Base-by-base conservation (phyloP, 2,329 filamentous ascomycete species). In the Raffaelea ambrosiae region DNA sequence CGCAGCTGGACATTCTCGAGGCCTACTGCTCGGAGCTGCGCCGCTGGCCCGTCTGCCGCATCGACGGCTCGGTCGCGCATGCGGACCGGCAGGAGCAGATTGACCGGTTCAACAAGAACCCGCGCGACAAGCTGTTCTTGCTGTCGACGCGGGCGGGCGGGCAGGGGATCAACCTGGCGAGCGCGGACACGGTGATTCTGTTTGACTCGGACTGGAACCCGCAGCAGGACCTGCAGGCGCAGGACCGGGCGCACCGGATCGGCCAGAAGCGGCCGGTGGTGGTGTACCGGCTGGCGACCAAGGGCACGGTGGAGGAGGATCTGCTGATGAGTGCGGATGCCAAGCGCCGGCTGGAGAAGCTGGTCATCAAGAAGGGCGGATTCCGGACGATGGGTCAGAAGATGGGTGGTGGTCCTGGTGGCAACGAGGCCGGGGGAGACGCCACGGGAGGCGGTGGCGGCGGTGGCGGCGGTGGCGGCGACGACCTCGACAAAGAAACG, bases 121-220 rank as follows among this genome's bases (percentile, higher is more conserved):
- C 76, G 0, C 67, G 77, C 1, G 76, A 76, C 62, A 86, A 83
- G 50, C 70, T 98, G 22, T 98, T 98, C 61, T 69, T 97, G 3
- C 74, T 98, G 0, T 91, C 86, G 3, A 98, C 93, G 0, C 78
- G 93, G 14, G 93, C 93, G 0, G 93, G 93, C 20, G 93, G 93
- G 0, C 89, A 95, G 59, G 91, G 91, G 44, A 97, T 97, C 71
- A 97, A 96, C 59, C 80, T 97, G 0, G 88, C 88, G 0, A 84
- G 84, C 1, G 91, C 91, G 0, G 91, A 97, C 57, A 96, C 91
- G 0, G 91, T 96, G 11, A 85, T 97, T 41, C 72, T 97, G 0
- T 97, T 93, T 56, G 91, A 97, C 63, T 73, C 68, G 3, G 79
- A 95, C 58, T 96, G 91, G 82, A 98, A 98, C 58, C 93, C 93